A percentile compares a stretch with the other conserved stretches of the same genome.
Evolutionary conservation across 2,329 filamentous ascomycete species (phyloP).

Genomic region (Chaetomium strumarium): DNA sequence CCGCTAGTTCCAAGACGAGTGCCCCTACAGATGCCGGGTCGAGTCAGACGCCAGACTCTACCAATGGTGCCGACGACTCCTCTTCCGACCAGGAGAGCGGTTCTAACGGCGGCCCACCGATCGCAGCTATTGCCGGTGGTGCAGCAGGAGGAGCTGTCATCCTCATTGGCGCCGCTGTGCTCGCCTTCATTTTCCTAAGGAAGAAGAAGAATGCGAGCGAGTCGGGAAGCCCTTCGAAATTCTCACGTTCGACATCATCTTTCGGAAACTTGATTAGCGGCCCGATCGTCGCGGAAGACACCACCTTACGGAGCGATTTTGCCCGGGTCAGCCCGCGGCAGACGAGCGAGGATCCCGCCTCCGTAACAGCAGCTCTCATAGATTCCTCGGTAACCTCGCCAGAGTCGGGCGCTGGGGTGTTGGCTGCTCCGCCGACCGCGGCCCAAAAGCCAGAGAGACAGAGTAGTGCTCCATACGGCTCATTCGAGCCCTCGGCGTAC

Average conservation of each 20-base stretch:
- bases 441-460: constrained; percentile 2
- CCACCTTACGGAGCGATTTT: constrained; percentile 47
- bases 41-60: constrained; percentile 17
- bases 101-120: constrained; percentile 29
- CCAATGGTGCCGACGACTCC: background rate
- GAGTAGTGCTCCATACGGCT: constrained; percentile 20
- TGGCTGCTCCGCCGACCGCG: constrained; percentile 9
- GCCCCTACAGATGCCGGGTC: constrained; percentile 20
- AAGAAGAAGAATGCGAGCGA: constrained; percentile 25
- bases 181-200: constrained; percentile 36
- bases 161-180: constrained; percentile 35
- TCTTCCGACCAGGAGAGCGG: constrained; percentile 1
- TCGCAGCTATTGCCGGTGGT: constrained; percentile 43
- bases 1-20: constrained; percentile 13
- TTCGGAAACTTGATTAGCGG: constrained; percentile 52
- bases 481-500: background rate
- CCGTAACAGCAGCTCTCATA: constrained; percentile 12
- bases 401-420: background rate
- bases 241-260: constrained; percentile 32
- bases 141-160: constrained; percentile 42
- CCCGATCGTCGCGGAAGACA: constrained; percentile 41
- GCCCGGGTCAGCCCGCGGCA: constrained; percentile 18
- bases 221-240: constrained; percentile 23
- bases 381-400: constrained; percentile 11
- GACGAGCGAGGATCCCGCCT: constrained; percentile 6